Percentiles rank a stretch among this genome's conserved stretches.
Evolutionary conservation across 768 basidiomycete species (phyloP).

Genomic region (Lactifluus hygrophoroides): DNA sequence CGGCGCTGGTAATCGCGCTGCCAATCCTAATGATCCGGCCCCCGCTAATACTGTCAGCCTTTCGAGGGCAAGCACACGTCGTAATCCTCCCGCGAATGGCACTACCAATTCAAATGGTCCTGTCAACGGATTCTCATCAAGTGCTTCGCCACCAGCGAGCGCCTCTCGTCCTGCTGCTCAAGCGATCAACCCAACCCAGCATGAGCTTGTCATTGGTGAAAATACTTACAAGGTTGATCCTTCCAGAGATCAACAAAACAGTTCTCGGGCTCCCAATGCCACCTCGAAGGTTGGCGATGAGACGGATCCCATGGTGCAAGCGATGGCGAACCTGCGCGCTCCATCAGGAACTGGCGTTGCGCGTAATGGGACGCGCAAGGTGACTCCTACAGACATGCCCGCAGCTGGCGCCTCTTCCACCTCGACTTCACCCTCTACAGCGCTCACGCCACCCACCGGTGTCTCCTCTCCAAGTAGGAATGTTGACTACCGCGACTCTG

Average conservation of each 20-base stretch:
- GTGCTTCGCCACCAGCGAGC: slow-evolving; percentile 5
- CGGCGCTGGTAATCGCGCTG: slow-evolving; percentile 51
- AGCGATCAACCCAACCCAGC: slow-evolving; percentile 33
- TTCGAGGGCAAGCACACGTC: slow-evolving; percentile 24
- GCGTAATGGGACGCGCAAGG: slow-evolving; percentile 23
- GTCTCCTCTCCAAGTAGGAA: slow-evolving; percentile 20
- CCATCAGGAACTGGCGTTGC: slow-evolving; percentile 27
- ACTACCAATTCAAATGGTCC: neutral
- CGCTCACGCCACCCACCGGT: slow-evolving; percentile 19
- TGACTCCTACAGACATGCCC: slow-evolving; percentile 2
- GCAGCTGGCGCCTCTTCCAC: slow-evolving; percentile 10
- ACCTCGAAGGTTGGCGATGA: slow-evolving; percentile 25
- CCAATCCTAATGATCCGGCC: slow-evolving; percentile 27
- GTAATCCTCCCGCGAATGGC: neutral
- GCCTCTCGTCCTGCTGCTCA: slow-evolving; percentile 1
- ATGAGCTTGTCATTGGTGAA: slow-evolving; percentile 60
- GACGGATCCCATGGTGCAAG: slow-evolving; percentile 34
- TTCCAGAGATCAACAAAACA: slow-evolving; percentile 53
- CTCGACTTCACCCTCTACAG: slow-evolving; percentile 8
- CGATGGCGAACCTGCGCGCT: slow-evolving; percentile 28
- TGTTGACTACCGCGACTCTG: slow-evolving; percentile 67
- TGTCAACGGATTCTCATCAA: slow-evolving; percentile 9
- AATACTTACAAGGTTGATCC: slow-evolving; percentile 62
- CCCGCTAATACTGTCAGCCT: slow-evolving; percentile 28
- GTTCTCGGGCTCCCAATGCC: slow-evolving; percentile 11